Evolutionary conservation across 2,329 filamentous ascomycete genomes (phyloP).

Genomic region (Aspergillus spinulosporus): DNA sequence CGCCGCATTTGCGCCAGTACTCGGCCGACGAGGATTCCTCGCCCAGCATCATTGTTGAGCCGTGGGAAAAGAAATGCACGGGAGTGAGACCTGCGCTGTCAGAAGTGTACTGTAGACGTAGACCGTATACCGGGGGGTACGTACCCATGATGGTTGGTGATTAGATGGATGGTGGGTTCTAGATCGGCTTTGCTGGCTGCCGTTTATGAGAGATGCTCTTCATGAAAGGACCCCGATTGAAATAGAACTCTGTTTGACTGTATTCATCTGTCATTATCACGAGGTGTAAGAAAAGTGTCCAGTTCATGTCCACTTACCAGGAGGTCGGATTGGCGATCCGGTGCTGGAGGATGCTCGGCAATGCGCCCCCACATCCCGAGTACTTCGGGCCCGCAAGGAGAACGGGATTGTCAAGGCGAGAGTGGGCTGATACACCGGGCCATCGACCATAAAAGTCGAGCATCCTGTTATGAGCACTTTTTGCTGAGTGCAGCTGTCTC

Average conservation of each 20-base stretch:
- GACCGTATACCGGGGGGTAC: background rate
- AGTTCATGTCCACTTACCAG: no score
- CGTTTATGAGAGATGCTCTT: no score
- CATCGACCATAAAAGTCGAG: background rate
- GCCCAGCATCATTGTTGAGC: constrained; percentile 71
- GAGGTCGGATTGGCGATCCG: no score
- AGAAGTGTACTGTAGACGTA: background rate
- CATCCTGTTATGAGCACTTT: background rate
- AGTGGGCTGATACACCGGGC: background rate
- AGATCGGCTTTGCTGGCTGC: background rate
- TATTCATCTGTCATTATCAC: no score
- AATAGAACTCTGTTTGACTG: no score
- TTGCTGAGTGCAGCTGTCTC: no score
- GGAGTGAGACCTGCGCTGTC: constrained; percentile 45
- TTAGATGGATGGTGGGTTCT: background rate
- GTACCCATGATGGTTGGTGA: background rate
- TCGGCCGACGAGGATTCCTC: constrained; percentile 62
- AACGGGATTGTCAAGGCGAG: background rate
- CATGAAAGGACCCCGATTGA: background rate
- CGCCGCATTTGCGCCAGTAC: constrained; percentile 67
- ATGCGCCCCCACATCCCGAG: constrained; percentile 12
- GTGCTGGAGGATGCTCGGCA: background rate
- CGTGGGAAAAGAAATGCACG: constrained; percentile 69
- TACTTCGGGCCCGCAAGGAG: background rate
- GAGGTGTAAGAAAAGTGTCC: no score